Evolutionary conservation across 139 green algal genomes (phyloP).

Genomic region (Zygnema circumcarinatum): DNA sequence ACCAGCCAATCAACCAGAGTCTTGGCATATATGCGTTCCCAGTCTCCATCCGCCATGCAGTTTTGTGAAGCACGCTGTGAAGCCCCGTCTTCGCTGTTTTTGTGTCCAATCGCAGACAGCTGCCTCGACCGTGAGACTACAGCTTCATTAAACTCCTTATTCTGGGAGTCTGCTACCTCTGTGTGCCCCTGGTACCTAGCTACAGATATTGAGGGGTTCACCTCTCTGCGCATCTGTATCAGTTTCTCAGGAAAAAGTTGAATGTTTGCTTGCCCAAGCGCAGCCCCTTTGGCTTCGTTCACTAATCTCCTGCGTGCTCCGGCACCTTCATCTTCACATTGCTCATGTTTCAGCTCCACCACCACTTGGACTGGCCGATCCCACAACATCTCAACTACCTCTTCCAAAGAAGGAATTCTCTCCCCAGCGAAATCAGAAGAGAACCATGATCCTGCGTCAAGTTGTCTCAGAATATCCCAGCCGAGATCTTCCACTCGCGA

Average conservation of each 20-base stretch:
- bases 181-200: neutral
- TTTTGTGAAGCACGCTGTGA: too few relatives aligned
- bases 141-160: neutral
- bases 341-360: conserved; percentile 33
- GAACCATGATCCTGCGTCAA: conserved; percentile 43
- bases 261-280: neutral
- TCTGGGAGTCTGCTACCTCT: neutral
- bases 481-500: neutral
- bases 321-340: too few relatives aligned
- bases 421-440: neutral
- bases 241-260: neutral
- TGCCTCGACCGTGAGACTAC: too few relatives aligned
- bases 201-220: neutral
- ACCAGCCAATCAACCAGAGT: conserved; percentile 4
- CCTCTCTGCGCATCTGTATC: neutral
- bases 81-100: too few relatives aligned
- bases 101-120: too few relatives aligned
- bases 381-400: conserved; percentile 33
- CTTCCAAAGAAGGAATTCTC: neutral
- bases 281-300: too few relatives aligned
- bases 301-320: too few relatives aligned
- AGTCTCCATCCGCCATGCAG: neutral
- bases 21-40: neutral
- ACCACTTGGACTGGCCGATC: conserved; percentile 14
- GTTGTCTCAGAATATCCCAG: neutral